These are phyloP conservation scores for Fraxinus greggii DNA, from an alignment of 305 asterid genomes.

Conservation along the genomic window DNA sequence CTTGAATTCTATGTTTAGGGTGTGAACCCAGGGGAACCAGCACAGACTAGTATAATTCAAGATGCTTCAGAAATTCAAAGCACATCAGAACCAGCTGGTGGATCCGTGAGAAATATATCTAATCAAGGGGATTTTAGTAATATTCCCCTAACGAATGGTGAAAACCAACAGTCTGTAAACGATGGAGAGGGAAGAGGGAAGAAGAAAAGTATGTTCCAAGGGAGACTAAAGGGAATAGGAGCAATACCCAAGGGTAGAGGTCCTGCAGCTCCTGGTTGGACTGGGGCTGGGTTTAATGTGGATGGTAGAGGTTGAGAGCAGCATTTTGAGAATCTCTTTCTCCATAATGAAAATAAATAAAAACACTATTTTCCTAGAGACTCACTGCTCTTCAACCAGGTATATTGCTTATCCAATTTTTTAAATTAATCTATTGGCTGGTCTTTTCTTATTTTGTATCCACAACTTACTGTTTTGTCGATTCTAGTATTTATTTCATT, in stretches of 20 bases:
- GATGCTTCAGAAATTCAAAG: constrained; percentile 25
- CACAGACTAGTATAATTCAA: constrained; percentile 24
- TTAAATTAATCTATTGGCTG: constrained; percentile 10
- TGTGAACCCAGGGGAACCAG: constrained; percentile 23
- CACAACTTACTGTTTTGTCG: background rate
- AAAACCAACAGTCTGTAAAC: constrained; percentile 23
- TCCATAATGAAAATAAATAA: too few species aligned
- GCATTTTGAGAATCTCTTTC: constrained; percentile 13
- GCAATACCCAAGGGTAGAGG: constrained; percentile 74
- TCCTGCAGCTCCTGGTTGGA: constrained; percentile 77
- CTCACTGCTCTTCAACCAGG: constrained; percentile 6
- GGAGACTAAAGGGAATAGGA: constrained; percentile 75
- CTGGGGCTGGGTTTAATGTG: constrained; percentile 92
- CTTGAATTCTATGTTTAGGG: constrained; percentile 25
- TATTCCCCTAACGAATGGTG: constrained; percentile 24
- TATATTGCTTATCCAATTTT: constrained; percentile 5
- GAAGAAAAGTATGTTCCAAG: constrained; percentile 61
- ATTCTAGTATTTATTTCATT: background rate
- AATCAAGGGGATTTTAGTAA: constrained; percentile 28
- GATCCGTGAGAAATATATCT: constrained; percentile 24
- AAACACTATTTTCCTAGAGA: background rate
- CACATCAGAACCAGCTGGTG: constrained; percentile 21
- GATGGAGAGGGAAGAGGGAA: constrained; percentile 38
- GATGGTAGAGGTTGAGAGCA: constrained; percentile 65
- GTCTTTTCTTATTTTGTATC: constrained; percentile 1